Base-by-base conservation (phyloP, 306 rosid species). In the Argentina anserina region DNA sequence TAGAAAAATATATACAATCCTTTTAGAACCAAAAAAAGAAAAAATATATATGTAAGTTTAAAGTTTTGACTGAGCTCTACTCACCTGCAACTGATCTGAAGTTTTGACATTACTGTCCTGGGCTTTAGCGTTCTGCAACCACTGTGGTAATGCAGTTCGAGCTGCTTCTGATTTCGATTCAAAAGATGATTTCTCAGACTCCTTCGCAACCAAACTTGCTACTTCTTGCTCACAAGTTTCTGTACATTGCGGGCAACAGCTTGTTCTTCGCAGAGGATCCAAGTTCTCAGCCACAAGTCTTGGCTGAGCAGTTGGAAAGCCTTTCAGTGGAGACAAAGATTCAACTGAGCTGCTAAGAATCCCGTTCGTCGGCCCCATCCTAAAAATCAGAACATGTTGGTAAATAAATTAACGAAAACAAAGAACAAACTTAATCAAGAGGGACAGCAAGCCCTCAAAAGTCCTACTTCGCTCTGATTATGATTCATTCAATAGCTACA, bases 41-140 rank as follows among this genome's bases (percentile, higher is more conserved):
- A 34, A 9, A 31, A 55, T 7, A 17, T 4, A n/a, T n/a, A n/a
- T n/a, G n/a, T n/a, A 34, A 14, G 70, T 28, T 12, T 12, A 20
- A 36, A 65, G 47, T 31, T 75, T 43, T 60, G 33, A 72, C 26
- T 21, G 28, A 52, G 74, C 74, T 67, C 59, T 71, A 77, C 71
- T 69, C 68, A 87, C 90, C 96, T 80, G 86, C 23, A 84, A 66
- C 79, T 84, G 90, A 79, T 90, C 87, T 58, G 7, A 58, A 49
- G 65, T 75, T 81, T 77, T 82, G 37, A 79, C 79, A 86, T 75
- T 81, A 67, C 78, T 84, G 14, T 71, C 86, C 10, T 36, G 78
- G 60, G 84, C 65, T 78, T 84, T 91, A 26, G 92, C 97, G 74
- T 81, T 86, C 84, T 90, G 97, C 81, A 95, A 76, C 99, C 99